Conservation (phyloP, 2,329 filamentous ascomycete species). For the Monascus ruber region DNA sequence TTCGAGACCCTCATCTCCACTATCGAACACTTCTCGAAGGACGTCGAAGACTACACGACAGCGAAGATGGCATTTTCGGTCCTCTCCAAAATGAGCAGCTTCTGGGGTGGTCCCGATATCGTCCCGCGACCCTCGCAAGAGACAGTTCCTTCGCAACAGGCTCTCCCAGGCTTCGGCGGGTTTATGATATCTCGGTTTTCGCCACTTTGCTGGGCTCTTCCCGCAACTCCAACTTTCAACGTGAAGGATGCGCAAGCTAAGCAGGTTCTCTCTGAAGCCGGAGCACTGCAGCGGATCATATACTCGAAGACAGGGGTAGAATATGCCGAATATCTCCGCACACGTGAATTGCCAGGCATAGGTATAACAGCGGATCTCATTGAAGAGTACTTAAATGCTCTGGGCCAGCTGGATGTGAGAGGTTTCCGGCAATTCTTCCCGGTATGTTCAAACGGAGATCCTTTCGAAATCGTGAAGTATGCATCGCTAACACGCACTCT, state of each 20-base stretch:
- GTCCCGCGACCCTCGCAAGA: slow-evolving; percentile 30
- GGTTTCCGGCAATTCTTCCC: slow-evolving; percentile 40
- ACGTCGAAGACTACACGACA: slow-evolving; percentile 55
- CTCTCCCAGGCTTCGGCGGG: slow-evolving; percentile 74
- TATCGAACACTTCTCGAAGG: slow-evolving; percentile 72
- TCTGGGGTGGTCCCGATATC: slow-evolving; percentile 82
- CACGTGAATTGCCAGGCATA: slow-evolving; percentile 35
- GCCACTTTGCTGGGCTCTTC: slow-evolving; percentile 77
- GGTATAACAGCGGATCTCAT: slow-evolving; percentile 37
- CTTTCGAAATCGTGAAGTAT: not conserved
- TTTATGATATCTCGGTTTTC: slow-evolving; percentile 89
- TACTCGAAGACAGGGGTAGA: slow-evolving; percentile 78
- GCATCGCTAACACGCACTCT: not conserved
- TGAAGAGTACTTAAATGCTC: slow-evolving; percentile 35
- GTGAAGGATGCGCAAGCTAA: slow-evolving; percentile 79
- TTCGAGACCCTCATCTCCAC: slow-evolving; percentile 83
- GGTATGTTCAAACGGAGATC: slow-evolving; percentile 14
- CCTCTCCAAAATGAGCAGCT: slow-evolving; percentile 67
- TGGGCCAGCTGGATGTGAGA: slow-evolving; percentile 34
- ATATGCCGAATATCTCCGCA: slow-evolving; percentile 50
- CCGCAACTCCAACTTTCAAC: slow-evolving; percentile 67
- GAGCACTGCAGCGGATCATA: slow-evolving; percentile 74
- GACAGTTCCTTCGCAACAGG: slow-evolving; percentile 26
- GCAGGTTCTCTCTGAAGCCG: slow-evolving; percentile 80
- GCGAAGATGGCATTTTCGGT: slow-evolving; percentile 71